These are phyloP conservation scores for Boeremia lycopersici DNA, from an alignment of 2,329 filamentous ascomycete genomes.

Conservation along the genomic window DNA sequence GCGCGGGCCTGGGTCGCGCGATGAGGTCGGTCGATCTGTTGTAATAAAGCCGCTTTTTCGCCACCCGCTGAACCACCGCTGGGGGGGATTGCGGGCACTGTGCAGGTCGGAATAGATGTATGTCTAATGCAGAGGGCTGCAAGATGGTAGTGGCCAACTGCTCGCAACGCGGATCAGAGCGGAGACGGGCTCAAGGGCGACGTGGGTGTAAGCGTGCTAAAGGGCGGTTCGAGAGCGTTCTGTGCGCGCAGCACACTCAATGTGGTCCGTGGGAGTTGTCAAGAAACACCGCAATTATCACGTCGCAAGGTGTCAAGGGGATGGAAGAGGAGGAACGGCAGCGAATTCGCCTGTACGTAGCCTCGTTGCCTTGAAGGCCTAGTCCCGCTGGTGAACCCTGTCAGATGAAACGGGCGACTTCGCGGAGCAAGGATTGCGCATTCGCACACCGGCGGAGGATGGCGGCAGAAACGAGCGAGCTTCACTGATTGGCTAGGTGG, in stretches of 20 bases:
- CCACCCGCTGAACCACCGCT: constrained; percentile 10
- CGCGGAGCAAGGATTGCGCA: constrained; percentile 22
- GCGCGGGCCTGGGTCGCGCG: neutral
- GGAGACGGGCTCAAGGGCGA: constrained; percentile 8
- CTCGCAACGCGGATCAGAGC: constrained; percentile 19
- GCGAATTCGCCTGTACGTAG: constrained; percentile 21
- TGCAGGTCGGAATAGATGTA: constrained; percentile 3
- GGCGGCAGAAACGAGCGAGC: constrained; percentile 11
- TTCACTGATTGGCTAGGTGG: constrained; percentile 20
- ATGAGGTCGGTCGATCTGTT: constrained; percentile 6
- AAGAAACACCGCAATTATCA: neutral
- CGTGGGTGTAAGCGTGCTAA: neutral
- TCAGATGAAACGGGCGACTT: constrained; percentile 25
- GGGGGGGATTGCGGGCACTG: constrained; percentile 3
- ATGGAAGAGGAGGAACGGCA: constrained; percentile 20
- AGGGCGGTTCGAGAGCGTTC: constrained; percentile 4
- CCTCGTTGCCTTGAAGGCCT: constrained; percentile 13
- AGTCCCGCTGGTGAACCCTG: constrained; percentile 16
- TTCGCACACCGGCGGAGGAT: constrained; percentile 20
- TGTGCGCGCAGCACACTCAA: constrained; percentile 17
- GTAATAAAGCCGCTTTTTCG: constrained; percentile 7
- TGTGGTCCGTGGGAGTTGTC: constrained; percentile 3
- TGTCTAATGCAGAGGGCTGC: constrained; percentile 21
- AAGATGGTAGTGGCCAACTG: constrained; percentile 3
- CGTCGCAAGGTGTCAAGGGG: constrained; percentile 12